Evolutionary conservation across 257 asterid species (phyloP).

Genomic region (Ocimum tenuiflorum): DNA sequence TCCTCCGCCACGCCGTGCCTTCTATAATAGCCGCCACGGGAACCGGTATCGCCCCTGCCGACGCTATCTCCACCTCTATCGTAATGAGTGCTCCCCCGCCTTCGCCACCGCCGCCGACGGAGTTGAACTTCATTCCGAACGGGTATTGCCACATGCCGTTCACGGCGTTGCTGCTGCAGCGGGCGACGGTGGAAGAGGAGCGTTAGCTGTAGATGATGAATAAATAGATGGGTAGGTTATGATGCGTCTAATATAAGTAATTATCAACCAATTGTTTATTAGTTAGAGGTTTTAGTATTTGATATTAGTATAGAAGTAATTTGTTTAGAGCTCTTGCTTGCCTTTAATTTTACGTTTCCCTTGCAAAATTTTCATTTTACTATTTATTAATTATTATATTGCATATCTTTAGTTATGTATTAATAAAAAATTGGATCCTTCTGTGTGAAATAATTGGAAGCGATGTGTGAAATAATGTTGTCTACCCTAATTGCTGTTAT

Average conservation of each 20-base stretch:
- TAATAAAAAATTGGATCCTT: too few relatives aligned
- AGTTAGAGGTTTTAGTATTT: not conserved
- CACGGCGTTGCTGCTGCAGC: slow-evolving; percentile 59
- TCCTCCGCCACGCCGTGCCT: slow-evolving; percentile 60
- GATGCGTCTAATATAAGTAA: not conserved
- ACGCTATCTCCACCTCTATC: slow-evolving; percentile 31
- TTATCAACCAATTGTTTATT: slow-evolving; percentile 8
- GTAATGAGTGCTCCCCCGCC: slow-evolving; percentile 16
- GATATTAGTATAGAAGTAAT: not conserved
- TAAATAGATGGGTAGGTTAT: not conserved
- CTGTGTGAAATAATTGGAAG: too few relatives aligned
- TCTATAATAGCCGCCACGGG: slow-evolving; percentile 66
- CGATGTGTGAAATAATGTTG: too few relatives aligned
- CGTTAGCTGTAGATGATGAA: not conserved
- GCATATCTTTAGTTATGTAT: too few relatives aligned
- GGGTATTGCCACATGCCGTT: slow-evolving; percentile 56
- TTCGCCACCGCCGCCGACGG: slow-evolving; percentile 23
- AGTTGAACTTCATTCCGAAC: slow-evolving; percentile 28
- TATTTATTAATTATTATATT: too few relatives aligned
- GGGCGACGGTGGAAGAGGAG: slow-evolving; percentile 39
- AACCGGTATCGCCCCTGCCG: slow-evolving; percentile 47
- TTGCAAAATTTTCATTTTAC: too few relatives aligned
- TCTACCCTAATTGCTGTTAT: too few relatives aligned
- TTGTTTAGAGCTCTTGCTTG: not conserved
- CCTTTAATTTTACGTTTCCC: too few relatives aligned